Conservation (phyloP, 148 eudicot species). For the Nepenthes mirabilis region DNA sequence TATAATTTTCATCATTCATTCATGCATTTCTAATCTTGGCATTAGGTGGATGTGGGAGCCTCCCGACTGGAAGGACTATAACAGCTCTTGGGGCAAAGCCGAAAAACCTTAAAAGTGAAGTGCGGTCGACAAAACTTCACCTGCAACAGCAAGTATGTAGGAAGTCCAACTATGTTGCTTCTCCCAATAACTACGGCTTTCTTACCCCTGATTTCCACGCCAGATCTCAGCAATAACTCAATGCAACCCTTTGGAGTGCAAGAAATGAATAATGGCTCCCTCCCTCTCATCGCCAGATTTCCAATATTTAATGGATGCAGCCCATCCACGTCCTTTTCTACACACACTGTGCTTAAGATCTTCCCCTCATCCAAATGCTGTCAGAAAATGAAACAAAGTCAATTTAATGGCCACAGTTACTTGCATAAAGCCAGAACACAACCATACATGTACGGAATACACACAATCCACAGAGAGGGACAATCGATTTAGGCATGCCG, state of each 20-base stretch:
- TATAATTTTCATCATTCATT: too few relatives aligned
- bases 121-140: constrained; percentile 7
- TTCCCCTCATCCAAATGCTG: constrained; percentile 39
- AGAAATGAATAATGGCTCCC: constrained; percentile 43
- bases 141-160: constrained; percentile 39
- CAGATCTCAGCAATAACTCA: constrained; percentile 31
- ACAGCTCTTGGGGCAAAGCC: background rate
- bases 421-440: background rate
- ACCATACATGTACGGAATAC: background rate
- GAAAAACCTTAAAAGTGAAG: background rate
- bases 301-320: constrained; percentile 49
- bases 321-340: constrained; percentile 53
- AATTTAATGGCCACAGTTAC: background rate
- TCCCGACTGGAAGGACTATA: too few relatives aligned
- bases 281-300: constrained; percentile 38
- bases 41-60: too few relatives aligned
- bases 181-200: constrained; percentile 41
- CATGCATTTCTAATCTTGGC: background rate
- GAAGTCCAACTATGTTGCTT: constrained; percentile 45
- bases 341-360: constrained; percentile 23
- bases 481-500: too few relatives aligned
- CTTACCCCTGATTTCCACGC: constrained; percentile 27
- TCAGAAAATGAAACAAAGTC: constrained; percentile 3
- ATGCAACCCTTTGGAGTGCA: constrained; percentile 47
- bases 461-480: too few relatives aligned